Evolutionary conservation across 768 basidiomycete species (phyloP).

Genomic region (Gautieria morchelliformis): DNA sequence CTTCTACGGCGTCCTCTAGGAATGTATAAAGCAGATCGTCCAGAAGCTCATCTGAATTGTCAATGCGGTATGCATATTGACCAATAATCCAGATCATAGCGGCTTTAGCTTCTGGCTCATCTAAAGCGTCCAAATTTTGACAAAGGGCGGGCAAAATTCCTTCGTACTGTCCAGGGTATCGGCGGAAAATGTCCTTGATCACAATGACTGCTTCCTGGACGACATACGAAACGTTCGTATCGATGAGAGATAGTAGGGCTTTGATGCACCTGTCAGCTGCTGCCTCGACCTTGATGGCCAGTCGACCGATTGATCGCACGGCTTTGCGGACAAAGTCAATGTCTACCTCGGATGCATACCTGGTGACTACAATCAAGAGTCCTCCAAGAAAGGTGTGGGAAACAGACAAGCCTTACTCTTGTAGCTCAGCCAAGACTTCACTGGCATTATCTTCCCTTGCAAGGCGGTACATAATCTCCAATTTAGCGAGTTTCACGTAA

Average conservation of each 20-base stretch:
- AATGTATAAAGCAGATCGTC: constrained; percentile 87
- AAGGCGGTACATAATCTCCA: constrained; percentile 98
- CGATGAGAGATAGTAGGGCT: constrained; percentile 75
- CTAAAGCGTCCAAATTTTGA: constrained; percentile 82
- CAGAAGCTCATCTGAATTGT: constrained; percentile 90
- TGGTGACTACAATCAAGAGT: constrained; percentile 19
- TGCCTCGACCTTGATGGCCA: constrained; percentile 93
- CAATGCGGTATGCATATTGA: constrained; percentile 90
- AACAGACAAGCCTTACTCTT: constrained; percentile 54
- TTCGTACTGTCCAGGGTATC: constrained; percentile 95
- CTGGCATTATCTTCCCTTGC: constrained; percentile 89
- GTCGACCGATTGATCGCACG: constrained; percentile 90
- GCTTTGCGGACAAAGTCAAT: constrained; percentile 97
- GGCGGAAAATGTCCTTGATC: constrained; percentile 94
- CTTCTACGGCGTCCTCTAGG: constrained; percentile 90
- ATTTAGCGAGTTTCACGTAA: constrained; percentile 95
- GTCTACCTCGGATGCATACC: constrained; percentile 97
- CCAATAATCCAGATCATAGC: constrained; percentile 98
- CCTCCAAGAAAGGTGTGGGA: not conserved
- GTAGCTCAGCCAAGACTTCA: constrained; percentile 88
- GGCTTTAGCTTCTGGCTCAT: constrained; percentile 94
- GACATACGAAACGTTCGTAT: constrained; percentile 91
- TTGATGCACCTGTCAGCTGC: constrained; percentile 88
- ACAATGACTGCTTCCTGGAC: constrained; percentile 97
- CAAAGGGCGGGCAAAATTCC: constrained; percentile 91